These are phyloP conservation scores for Scalesia atractyloides DNA, from an alignment of 129 eudicot species.

Conservation along the genomic window DNA sequence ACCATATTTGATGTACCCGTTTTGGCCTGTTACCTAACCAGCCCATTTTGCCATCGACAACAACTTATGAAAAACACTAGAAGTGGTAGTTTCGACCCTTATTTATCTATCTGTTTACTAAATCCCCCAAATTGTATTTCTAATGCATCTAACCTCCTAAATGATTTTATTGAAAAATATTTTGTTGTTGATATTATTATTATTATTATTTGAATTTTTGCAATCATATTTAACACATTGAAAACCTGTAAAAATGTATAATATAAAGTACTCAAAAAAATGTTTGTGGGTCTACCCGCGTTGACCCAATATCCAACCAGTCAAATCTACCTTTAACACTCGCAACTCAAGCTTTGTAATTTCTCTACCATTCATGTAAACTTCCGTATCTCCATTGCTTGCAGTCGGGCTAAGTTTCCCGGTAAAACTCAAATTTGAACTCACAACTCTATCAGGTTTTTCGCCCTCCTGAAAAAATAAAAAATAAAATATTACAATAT, in stretches of 20 bases:
- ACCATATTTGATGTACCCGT: not conserved
- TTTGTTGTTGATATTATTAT: not conserved
- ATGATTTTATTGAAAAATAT: not conserved
- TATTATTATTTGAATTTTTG: not conserved
- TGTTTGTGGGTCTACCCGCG: not conserved
- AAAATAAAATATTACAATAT: not conserved
- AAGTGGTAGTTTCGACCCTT: not conserved
- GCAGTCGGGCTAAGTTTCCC: constrained; percentile 47
- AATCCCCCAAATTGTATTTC: not conserved
- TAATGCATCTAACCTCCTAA: constrained; percentile 1
- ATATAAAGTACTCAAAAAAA: not conserved
- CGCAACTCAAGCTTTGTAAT: constrained; percentile 49
- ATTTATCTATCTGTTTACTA: not conserved
- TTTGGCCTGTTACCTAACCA: not conserved
- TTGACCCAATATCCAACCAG: not conserved
- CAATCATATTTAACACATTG: not conserved
- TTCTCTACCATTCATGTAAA: constrained; percentile 50
- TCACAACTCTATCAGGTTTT: constrained; percentile 55
- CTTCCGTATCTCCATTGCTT: constrained; percentile 51
- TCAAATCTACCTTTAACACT: constrained; percentile 44
- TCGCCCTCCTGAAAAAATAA: constrained; percentile 42
- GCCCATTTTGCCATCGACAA: not conserved
- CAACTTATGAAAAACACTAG: not conserved
- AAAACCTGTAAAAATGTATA: not conserved
- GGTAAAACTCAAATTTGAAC: constrained; percentile 45